Base-by-base conservation (phyloP, 176 grass and related monocot genomes). In the Oryza officinalis region DNA sequence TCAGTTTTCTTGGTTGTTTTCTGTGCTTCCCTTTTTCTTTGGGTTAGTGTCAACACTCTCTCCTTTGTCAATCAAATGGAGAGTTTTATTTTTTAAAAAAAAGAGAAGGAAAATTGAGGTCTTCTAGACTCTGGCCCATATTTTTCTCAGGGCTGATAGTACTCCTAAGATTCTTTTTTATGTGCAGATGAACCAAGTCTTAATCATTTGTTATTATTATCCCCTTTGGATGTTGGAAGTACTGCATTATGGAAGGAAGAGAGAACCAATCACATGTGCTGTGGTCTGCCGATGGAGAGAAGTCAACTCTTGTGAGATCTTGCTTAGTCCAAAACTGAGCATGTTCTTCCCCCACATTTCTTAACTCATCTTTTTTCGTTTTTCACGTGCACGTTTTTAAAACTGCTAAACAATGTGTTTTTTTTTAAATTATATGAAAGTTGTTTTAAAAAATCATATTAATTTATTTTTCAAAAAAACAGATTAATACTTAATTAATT, bases 231-330 rank as follows among this genome's bases (percentile, higher is more conserved):
- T 41, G 47, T 63, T 64, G 27, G 30, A 60, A 12, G 70, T 37
- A 33, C 5, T 47, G 30, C n/a, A n/a, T 35, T 9, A 35, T 41
- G 6, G 0, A 18, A 11, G 45, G 27, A 31, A 26, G 49, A 43
- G 15, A 26, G 17, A 85, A 75, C 32, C 74, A 13, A 59, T 66
- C 71, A 45, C 66, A 78, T 82, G 72, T 86, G 78, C 2, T 60
- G 8, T 61, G 57, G 57, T 61, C n/a, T 61, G 71, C 44, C 13
- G 23, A 81, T 1, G 38, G 15, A 27, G 31, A 32, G 4, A 23
- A 40, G 78, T 81, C 83, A 81, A 81, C 88, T 82, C 49, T 65
- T 52, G 57, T 4, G 50, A 45, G 25, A 43, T 74, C 45, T 28
- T 67, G 33, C 65, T 11, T 67, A 59, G 43, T 4, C 78, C 54